Evolutionary conservation across 2,329 filamentous ascomycete genomes (phyloP).

Genomic region (Paraphoma chrysanthemicola): DNA sequence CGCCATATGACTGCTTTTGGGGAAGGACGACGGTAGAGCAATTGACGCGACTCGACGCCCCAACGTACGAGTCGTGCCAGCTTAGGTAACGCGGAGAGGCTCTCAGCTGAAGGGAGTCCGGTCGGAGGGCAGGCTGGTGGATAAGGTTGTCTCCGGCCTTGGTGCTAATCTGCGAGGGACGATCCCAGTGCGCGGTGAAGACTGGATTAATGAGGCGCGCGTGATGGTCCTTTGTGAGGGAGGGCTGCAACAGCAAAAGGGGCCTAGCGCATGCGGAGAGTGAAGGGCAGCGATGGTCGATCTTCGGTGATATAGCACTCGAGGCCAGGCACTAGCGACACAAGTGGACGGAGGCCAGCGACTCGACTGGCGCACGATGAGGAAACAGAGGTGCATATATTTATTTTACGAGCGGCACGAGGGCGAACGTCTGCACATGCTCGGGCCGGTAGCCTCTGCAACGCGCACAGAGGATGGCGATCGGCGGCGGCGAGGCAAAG

Average conservation of each 20-base stretch:
- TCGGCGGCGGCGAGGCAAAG: neutral
- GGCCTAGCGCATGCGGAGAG: neutral
- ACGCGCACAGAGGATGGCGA: neutral
- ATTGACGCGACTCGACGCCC: slow-evolving; percentile 5
- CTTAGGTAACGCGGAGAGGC: neutral
- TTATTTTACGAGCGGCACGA: neutral
- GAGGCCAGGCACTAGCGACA: neutral
- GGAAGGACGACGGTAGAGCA: slow-evolving; percentile 5
- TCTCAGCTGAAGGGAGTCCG: neutral
- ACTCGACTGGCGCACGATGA: neutral
- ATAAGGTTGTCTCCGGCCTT: neutral
- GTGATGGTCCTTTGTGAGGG: neutral
- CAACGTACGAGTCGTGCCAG: slow-evolving; percentile 2
- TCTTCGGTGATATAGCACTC: neutral
- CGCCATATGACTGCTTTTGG: slow-evolving; percentile 12
- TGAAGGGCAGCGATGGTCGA: neutral
- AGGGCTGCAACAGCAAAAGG: neutral
- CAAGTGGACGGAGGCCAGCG: neutral
- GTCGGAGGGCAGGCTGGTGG: neutral
- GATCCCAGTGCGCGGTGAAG: neutral
- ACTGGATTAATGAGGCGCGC: neutral
- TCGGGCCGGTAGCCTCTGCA: neutral
- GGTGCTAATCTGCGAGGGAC: neutral
- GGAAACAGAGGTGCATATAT: neutral
- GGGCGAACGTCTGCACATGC: neutral